Evolutionary conservation across 176 grass and related monocot species (phyloP).

Genomic region (Triticum aestivum): IWGSC_CS_RefSeq_v2.1 NC_057814.1:61443681-61444180

Average conservation of each 20-base stretch:
- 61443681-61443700: constrained; percentile 32
- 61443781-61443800: constrained; percentile 17
- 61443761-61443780: constrained; percentile 21
- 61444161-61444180: constrained; percentile 37
- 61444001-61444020: constrained; percentile 79
- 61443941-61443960: constrained; percentile 67
- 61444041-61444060: constrained; percentile 89
- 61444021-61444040: constrained; percentile 64
- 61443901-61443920: constrained; percentile 77
- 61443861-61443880: constrained; percentile 56
- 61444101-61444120: constrained; percentile 49
- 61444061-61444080: constrained; percentile 62
- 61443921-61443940: constrained; percentile 56
- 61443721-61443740: constrained; percentile 55
- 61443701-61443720: constrained; percentile 55
- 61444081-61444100: constrained; percentile 59
- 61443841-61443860: constrained; percentile 67
- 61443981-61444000: constrained; percentile 53
- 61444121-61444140: constrained; percentile 61
- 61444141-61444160: constrained; percentile 60
- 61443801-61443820: constrained; percentile 93
- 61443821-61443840: constrained; percentile 63
- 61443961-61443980: constrained; percentile 49
- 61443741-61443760: constrained; percentile 73
- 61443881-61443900: constrained; percentile 71